Evolutionary conservation across 345 rosid genomes (phyloP), one percentile per base, ranked within the genome.

Genomic region (Arabidopsis thaliana): DNA sequence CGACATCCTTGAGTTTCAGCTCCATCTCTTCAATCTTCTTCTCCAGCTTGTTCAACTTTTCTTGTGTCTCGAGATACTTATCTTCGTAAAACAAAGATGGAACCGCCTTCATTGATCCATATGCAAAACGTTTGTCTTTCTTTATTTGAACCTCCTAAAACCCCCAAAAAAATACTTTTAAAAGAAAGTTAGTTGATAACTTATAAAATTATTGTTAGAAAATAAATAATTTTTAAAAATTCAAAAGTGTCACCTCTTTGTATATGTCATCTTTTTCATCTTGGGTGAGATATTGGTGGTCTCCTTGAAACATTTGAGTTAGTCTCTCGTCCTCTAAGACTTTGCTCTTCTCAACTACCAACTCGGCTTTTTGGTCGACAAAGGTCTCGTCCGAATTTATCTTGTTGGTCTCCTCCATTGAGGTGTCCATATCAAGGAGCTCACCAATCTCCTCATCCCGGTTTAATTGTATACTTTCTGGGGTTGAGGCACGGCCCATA

Each of bases 401-500:
- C 57, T 51, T 1, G 7, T 52, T 8, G 58, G 16, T 52, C 8
- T 52, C 58, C 34, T 25, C 58, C 6, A 7, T 53, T 13, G 13
- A 28, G 20, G 36, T 28, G 59, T 28, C 36, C 59, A 13, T 28
- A 36, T 53, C 36, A 53, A 12, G 22, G 8, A 30, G 59, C 7
- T 55, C 37, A 13, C 37, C 37, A 30, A 20, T 52, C 37, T 55
- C 22, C 22, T 13, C 37, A 4, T 28, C 59, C 37, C 4, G 5
- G 37, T 53, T 53, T 53, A 28, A 53, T 28, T 11, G 33, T 52
- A 52, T 52, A 52, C n/a, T 46, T 46, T n/a, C 51, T 7, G 52
- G 28, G 28, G 28, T 0, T 49, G 55, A 8, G 13, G 6, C 53
- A 8, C 22, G 22, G 60, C 86, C 82, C 38, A 86, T 84, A 56